Evolutionary conservation across 169 alveolate species (phyloP).

Genomic region (Plasmodium chabaudi): DNA sequence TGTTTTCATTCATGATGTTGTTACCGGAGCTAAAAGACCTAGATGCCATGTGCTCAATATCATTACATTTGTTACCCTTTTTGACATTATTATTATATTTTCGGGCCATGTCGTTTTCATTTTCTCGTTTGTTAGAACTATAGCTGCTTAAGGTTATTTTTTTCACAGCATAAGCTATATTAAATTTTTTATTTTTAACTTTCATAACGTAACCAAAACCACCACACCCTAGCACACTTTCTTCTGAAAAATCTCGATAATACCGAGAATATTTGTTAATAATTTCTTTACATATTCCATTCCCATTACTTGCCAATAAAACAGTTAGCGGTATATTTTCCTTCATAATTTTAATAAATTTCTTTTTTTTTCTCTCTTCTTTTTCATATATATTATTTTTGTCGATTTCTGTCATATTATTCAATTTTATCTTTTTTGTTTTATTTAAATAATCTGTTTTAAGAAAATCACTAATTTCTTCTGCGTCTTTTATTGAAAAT

Average conservation of each 20-base stretch:
- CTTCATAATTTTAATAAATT: constrained; percentile 40
- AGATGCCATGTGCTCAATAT: too few species aligned
- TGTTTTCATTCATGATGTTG: constrained; percentile 71
- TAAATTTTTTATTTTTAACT: constrained; percentile 82
- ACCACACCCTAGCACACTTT: constrained; percentile 87
- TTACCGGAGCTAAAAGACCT: constrained; percentile 25
- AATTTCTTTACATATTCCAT: constrained; percentile 56
- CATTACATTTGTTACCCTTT: too few species aligned
- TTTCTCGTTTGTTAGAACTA: not conserved
- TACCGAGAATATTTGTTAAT: constrained; percentile 80
- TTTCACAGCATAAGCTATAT: constrained; percentile 85
- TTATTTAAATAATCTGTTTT: constrained; percentile 31
- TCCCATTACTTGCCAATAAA: constrained; percentile 44
- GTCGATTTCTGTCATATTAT: not conserved
- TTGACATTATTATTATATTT: too few species aligned
- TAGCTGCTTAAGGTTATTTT: constrained; percentile 77
- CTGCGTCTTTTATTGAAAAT: constrained; percentile 38
- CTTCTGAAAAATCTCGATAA: constrained; percentile 85
- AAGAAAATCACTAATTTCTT: constrained; percentile 49
- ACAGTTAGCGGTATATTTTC: constrained; percentile 62
- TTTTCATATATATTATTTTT: constrained; percentile 24
- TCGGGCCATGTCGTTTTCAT: constrained; percentile 17
- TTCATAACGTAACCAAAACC: constrained; percentile 89
- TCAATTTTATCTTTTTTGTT: not conserved
- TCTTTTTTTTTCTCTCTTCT: constrained; percentile 48